phyloP scores from a whole-genome alignment of 192 early-diverging fungal species.

The Chytriomyces hyalinus region DNA sequence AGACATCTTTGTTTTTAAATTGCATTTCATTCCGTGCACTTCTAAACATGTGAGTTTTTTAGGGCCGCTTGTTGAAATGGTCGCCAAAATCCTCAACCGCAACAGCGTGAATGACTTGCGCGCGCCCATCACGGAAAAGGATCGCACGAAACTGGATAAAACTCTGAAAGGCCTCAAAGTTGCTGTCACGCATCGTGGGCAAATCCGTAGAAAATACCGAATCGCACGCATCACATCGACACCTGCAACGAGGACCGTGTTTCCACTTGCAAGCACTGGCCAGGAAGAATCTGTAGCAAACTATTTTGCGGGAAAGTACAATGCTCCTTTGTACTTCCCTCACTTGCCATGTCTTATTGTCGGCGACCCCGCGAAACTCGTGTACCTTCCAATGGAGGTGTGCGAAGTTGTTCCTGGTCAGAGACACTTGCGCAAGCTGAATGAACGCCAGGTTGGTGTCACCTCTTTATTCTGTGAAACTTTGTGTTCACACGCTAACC shows the following conservation, averaged over 20 bases:
- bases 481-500: background rate
- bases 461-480: background rate
- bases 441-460: constrained; percentile 65
- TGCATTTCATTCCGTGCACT: constrained; percentile 19
- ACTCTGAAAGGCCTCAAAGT: constrained; percentile 56
- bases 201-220: constrained; percentile 74
- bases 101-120: constrained; percentile 57
- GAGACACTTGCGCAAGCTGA: constrained; percentile 80
- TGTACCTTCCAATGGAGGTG: constrained; percentile 88
- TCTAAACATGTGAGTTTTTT: background rate
- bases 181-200: constrained; percentile 61
- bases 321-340: constrained; percentile 72
- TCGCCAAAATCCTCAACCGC: constrained; percentile 67
- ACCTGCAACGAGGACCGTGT: constrained; percentile 73
- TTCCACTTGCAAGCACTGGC: constrained; percentile 55
- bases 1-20: background rate
- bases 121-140: constrained; percentile 51
- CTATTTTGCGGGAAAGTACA: constrained; percentile 81
- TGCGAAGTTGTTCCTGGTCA: constrained; percentile 84
- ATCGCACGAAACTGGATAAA: constrained; percentile 54
- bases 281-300: constrained; percentile 70
- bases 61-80: constrained; percentile 71
- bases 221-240: constrained; percentile 70
- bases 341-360: constrained; percentile 80
- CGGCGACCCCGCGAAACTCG: constrained; percentile 62